phyloP scores from a whole-genome alignment of 345 rosid genomes.

The Arabidopsis thaliana region TAIR10.1 NC_003070.9:10072501-10073000 shows the following conservation, averaged over 20 bases:
- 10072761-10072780: slow-evolving; percentile 46
- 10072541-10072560: slow-evolving; percentile 44
- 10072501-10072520: background rate
- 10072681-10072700: background rate
- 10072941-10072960: slow-evolving; percentile 52
- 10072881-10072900: slow-evolving; percentile 63
- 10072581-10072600: slow-evolving; percentile 29
- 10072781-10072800: slow-evolving; percentile 52
- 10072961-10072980: slow-evolving; percentile 50
- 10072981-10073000: background rate
- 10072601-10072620: slow-evolving; percentile 49
- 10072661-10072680: slow-evolving; percentile 48
- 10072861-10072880: slow-evolving; percentile 49
- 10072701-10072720: background rate
- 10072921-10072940: slow-evolving; percentile 44
- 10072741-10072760: slow-evolving; percentile 39
- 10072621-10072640: slow-evolving; percentile 72
- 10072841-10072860: slow-evolving; percentile 45
- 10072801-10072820: slow-evolving; percentile 51
- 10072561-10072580: slow-evolving; percentile 19
- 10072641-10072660: slow-evolving; percentile 48
- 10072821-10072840: slow-evolving; percentile 29
- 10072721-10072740: too few species aligned
- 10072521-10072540: slow-evolving; percentile 49
- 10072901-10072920: slow-evolving; percentile 52